Evolutionary conservation across 192 early-diverging fungal species (phyloP).

Genomic region (Lunasporangiospora selenospora): DNA sequence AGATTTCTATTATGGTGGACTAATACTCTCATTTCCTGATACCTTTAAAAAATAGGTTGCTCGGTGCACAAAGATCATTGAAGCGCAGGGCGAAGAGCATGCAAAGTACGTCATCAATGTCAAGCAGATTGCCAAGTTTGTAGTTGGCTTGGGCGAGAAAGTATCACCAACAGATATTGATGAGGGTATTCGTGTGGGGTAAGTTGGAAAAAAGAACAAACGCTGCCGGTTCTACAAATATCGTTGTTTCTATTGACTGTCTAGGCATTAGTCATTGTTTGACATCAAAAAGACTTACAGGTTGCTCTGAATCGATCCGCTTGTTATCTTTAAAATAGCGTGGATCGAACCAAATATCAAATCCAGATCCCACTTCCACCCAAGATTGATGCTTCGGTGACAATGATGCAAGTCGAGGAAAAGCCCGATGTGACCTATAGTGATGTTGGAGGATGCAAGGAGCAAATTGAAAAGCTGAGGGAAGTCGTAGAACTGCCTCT

Average conservation of each 20-base stretch:
- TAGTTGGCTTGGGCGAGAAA: slow-evolving; percentile 94
- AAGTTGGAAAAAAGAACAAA: slow-evolving; percentile 19
- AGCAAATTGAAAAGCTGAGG: slow-evolving; percentile 99
- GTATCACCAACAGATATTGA: slow-evolving; percentile 99
- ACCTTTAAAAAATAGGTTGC: slow-evolving; percentile 72
- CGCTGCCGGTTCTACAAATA: not conserved
- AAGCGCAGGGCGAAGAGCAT: slow-evolving; percentile 85
- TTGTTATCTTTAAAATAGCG: slow-evolving; percentile 56
- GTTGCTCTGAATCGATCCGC: not conserved
- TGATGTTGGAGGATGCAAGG: slow-evolving; percentile 99
- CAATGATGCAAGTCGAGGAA: slow-evolving; percentile 99
- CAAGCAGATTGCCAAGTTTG: slow-evolving; percentile 99
- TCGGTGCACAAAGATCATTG: slow-evolving; percentile 99
- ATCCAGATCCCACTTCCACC: slow-evolving; percentile 99
- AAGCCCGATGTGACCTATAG: slow-evolving; percentile 99
- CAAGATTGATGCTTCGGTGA: slow-evolving; percentile 97
- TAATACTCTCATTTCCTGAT: not conserved
- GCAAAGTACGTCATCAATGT: slow-evolving; percentile 99
- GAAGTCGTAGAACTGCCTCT: slow-evolving; percentile 99
- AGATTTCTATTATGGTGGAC: not conserved
- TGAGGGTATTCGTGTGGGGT: slow-evolving; percentile 98
- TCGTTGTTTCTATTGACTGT: not conserved
- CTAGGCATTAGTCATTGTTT: not conserved
- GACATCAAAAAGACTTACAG: not conserved
- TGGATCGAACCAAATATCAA: slow-evolving; percentile 98